Evolutionary conservation across 2,329 filamentous ascomycete genomes (phyloP).

Genomic region (Cryphonectria japonica): DNA sequence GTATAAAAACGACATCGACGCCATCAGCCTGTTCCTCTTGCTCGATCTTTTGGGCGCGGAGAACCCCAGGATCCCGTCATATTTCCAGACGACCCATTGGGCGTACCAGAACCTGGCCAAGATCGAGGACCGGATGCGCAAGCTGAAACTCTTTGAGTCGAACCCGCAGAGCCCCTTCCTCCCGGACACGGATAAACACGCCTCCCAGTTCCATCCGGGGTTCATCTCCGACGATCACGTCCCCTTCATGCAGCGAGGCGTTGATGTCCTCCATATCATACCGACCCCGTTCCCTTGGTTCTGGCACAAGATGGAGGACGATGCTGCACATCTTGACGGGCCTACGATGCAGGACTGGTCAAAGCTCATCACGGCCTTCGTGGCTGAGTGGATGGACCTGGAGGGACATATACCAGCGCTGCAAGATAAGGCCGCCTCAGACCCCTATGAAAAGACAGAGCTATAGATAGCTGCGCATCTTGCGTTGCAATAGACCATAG

Average conservation of each 20-base stretch:
- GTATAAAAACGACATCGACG: conserved; percentile 69
- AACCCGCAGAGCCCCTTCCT: conserved; percentile 33
- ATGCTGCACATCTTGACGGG: conserved; percentile 73
- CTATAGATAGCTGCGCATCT: conserved; percentile 12
- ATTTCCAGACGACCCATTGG: conserved; percentile 91
- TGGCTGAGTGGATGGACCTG: conserved; percentile 75
- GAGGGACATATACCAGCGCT: conserved; percentile 22
- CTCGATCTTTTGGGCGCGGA: conserved; percentile 81
- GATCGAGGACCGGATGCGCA: conserved; percentile 74
- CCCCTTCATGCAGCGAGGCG: conserved; percentile 75
- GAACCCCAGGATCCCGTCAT: conserved; percentile 75
- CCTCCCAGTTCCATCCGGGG: conserved; percentile 39
- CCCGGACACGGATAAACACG: conserved; percentile 44
- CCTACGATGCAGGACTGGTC: conserved; percentile 78
- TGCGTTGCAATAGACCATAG: background rate
- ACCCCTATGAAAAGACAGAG: conserved; percentile 24
- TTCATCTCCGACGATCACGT: conserved; percentile 74
- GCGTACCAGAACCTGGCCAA: conserved; percentile 78
- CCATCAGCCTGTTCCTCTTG: conserved; percentile 84
- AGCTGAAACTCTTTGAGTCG: conserved; percentile 68
- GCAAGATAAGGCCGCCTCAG: background rate
- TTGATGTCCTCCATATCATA: conserved; percentile 77
- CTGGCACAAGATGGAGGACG: conserved; percentile 74
- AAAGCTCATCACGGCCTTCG: conserved; percentile 72
- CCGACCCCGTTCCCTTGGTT: conserved; percentile 70